Conservation (phyloP, 371 early-diverging fungal species). For the Saksenaea vasiformis region DNA sequence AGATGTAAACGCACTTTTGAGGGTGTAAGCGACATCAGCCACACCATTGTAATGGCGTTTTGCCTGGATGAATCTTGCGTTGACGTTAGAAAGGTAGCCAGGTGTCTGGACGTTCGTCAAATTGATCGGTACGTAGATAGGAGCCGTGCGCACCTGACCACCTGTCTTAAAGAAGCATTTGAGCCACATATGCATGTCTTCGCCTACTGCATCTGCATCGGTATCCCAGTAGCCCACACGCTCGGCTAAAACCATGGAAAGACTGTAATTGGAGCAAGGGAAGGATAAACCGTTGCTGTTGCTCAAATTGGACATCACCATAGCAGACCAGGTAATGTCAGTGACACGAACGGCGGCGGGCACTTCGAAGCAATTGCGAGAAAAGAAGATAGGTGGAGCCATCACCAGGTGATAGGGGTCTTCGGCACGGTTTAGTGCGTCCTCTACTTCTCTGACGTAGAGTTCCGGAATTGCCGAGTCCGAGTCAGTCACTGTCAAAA, state of each 20-base stretch:
- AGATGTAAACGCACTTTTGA: slow-evolving; percentile 25
- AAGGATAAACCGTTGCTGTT: slow-evolving; percentile 66
- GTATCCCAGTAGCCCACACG: slow-evolving; percentile 80
- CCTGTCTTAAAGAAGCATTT: slow-evolving; percentile 79
- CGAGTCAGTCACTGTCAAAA: slow-evolving; percentile 61
- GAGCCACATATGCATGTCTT: slow-evolving; percentile 87
- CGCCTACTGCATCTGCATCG: slow-evolving; percentile 78
- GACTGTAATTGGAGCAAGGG: slow-evolving; percentile 78
- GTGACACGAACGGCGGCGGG: slow-evolving; percentile 76
- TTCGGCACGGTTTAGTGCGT: slow-evolving; percentile 33
- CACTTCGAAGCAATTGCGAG: slow-evolving; percentile 72
- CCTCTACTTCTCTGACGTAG: slow-evolving; percentile 45
- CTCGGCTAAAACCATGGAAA: slow-evolving; percentile 70
- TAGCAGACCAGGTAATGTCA: slow-evolving; percentile 79
- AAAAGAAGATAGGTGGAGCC: slow-evolving; percentile 78
- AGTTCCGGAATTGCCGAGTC: slow-evolving; percentile 51
- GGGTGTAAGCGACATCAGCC: slow-evolving; percentile 59
- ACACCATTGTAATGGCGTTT: slow-evolving; percentile 70
- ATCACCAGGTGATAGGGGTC: slow-evolving; percentile 57
- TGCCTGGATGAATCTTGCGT: slow-evolving; percentile 71
- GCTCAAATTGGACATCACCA: slow-evolving; percentile 78
- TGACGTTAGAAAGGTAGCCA: slow-evolving; percentile 56
- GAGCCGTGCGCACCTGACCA: slow-evolving; percentile 63
- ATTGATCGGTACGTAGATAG: slow-evolving; percentile 77
- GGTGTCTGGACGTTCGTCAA: slow-evolving; percentile 72